Evolutionary conservation across 1,284 basidiomycete genomes (phyloP).

Genomic region (Baeospora myosura): DNA sequence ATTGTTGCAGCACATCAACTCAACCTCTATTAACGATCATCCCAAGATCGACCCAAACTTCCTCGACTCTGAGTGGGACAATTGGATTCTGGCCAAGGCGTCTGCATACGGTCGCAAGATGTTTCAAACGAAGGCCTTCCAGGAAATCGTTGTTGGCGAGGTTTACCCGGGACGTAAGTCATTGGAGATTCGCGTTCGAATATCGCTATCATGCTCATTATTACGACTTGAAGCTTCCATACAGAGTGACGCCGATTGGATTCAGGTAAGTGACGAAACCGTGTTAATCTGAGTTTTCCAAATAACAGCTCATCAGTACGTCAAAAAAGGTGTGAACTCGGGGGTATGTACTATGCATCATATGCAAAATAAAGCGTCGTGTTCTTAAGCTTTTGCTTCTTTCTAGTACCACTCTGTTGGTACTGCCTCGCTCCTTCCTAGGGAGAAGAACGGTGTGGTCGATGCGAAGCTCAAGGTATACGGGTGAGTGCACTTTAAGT

Average conservation of each 20-base stretch:
- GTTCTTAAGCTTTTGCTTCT: not conserved
- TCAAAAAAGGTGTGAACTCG: not conserved
- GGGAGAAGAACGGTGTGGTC: conserved; percentile 8
- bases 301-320: not conserved
- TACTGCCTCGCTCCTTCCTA: conserved; percentile 5
- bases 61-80: conserved; percentile 23
- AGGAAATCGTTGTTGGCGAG: conserved; percentile 20
- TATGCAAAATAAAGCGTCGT: not conserved
- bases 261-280: not conserved
- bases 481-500: not conserved
- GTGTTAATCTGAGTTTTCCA: not conserved
- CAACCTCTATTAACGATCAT: conserved; percentile 25
- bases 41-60: conserved; percentile 29
- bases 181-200: not conserved
- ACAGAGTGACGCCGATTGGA: conserved; percentile 1
- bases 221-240: not conserved
- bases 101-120: conserved; percentile 22
- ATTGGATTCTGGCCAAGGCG: conserved; percentile 21
- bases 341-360: not conserved
- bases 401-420: conserved; percentile 5
- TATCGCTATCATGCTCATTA: not conserved
- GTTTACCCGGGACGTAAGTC: conserved; percentile 19
- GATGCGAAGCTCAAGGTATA: conserved; percentile 8
- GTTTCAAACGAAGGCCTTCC: conserved; percentile 19
- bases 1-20: conserved; percentile 18